Evolutionary conservation across 2,329 filamentous ascomycete genomes (phyloP).

Genomic region (Penicillium sp.): DNA sequence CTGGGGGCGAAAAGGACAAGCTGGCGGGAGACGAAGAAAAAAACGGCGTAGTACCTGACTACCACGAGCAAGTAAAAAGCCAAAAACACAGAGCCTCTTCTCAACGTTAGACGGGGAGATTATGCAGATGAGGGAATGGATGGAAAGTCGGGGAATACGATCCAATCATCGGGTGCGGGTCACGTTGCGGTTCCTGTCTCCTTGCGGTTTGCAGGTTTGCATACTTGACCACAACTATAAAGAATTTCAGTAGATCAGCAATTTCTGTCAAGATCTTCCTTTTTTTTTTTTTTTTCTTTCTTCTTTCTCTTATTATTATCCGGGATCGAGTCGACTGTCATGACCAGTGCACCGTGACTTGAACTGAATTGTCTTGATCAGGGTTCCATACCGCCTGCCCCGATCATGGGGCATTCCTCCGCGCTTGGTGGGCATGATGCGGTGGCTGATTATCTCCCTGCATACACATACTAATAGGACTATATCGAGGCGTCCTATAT

Average conservation of each 20-base stretch:
- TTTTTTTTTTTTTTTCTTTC: not conserved
- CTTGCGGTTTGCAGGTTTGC: not conserved
- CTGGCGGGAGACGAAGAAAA: slow-evolving; percentile 19
- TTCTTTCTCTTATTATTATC: not conserved
- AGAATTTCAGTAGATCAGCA: not conserved
- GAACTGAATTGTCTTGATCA: slow-evolving; percentile 10
- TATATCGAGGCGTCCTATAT: not conserved
- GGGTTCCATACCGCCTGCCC: slow-evolving; percentile 19
- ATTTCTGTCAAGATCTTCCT: not conserved
- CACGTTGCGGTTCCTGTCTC: slow-evolving; percentile 18
- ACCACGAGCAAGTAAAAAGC: slow-evolving; percentile 11
- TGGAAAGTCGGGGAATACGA: slow-evolving; percentile 21
- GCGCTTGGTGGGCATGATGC: not conserved
- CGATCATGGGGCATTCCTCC: slow-evolving; percentile 21
- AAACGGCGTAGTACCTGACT: slow-evolving; percentile 20
- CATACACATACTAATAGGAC: not conserved
- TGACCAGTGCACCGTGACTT: not conserved
- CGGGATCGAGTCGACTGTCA: not conserved
- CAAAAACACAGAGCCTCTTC: slow-evolving; percentile 6
- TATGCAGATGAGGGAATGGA: slow-evolving; percentile 9
- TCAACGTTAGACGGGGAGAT: slow-evolving; percentile 1
- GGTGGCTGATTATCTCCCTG: not conserved
- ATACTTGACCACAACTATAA: not conserved
- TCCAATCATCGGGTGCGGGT: slow-evolving; percentile 27
- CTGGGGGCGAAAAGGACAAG: slow-evolving; percentile 22